Base-by-base conservation (phyloP, 164 flowering plant species). In the Liquidambar formosana region DNA sequence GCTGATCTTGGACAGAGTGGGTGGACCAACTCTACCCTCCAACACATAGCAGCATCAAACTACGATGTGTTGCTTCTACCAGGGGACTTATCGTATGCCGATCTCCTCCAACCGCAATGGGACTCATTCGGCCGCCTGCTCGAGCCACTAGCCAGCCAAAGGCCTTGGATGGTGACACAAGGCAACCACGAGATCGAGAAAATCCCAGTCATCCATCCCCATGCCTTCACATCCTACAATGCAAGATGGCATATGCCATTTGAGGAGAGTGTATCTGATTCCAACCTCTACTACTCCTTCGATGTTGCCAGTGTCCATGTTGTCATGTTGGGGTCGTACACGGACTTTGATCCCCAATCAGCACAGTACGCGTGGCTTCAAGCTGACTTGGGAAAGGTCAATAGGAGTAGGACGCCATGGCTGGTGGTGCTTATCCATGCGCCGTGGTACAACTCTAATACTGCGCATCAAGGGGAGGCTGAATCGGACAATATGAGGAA, bases 131-230 rank as follows among this genome's bases (percentile, higher is more conserved):
- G 98, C 13, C 80, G 84, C 5, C 69, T 93, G 0, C 87, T 93
- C 0, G 89, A 93, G 81, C 93, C 98, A 0, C 75, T 84, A 8
- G 89, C 98, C 0, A 91, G 95, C 85, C 76, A 74, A 22, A 72
- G 96, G 14, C 98, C 98, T 0, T 93, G 98, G 98, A 93, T 93
- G 95, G 92, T 88, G 46, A 87, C 98, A 0, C 85, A 86, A 69
- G 98, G 98, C 18, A 93, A 93, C 83, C 97, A 93, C 64, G 97
- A 91, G 71, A 19, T 88, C 3, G 98, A 93, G 75, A 83, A 22
- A 52, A 71, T 90, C 54, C 86, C 88, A 0, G 0, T 84, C 8
- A 0, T 85, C 57, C 87, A 86, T 41, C 0, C 63, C 0, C 15
- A 63, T 0, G 8, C 81, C 1, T 93, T 91, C 84, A 86, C 83